These are phyloP conservation scores for Bolboschoenoplectus hybrid DNA, from an alignment of 202 grass and related monocot genomes.

Conservation along the genomic window DNA sequence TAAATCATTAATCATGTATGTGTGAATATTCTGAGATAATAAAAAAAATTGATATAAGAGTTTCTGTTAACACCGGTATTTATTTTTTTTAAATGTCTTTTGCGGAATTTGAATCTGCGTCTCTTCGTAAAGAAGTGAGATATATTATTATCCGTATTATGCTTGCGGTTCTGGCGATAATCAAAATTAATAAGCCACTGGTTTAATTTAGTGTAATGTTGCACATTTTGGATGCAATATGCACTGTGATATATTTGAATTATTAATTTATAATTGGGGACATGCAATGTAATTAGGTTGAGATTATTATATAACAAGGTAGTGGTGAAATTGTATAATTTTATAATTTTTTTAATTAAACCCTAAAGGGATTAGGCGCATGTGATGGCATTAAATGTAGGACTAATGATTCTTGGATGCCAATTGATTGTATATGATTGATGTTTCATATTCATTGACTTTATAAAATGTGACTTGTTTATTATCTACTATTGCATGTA, in stretches of 20 bases:
- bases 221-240: conserved; percentile 1
- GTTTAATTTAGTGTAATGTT: neutral
- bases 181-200: neutral
- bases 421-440: conserved; percentile 17
- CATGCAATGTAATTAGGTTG: neutral
- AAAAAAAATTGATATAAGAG: neutral
- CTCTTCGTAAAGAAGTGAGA: no score
- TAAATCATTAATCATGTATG: conserved; percentile 1
- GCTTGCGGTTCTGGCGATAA: no score
- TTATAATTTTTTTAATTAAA: neutral
- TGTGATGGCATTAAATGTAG: conserved; percentile 27
- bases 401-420: neutral
- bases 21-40: conserved; percentile 19
- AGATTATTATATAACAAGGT: neutral
- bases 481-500: conserved; percentile 17
- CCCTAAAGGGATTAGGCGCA: neutral
- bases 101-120: no score
- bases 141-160: no score
- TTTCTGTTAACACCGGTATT: no score
- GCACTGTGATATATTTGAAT: neutral
- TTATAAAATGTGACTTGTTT: conserved; percentile 2
- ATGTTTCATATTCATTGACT: neutral
- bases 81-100: no score
- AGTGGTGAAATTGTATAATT: neutral
- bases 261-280: neutral